Conservation (phyloP, 306 rosid genomes). For the Neltuma alba region DNA sequence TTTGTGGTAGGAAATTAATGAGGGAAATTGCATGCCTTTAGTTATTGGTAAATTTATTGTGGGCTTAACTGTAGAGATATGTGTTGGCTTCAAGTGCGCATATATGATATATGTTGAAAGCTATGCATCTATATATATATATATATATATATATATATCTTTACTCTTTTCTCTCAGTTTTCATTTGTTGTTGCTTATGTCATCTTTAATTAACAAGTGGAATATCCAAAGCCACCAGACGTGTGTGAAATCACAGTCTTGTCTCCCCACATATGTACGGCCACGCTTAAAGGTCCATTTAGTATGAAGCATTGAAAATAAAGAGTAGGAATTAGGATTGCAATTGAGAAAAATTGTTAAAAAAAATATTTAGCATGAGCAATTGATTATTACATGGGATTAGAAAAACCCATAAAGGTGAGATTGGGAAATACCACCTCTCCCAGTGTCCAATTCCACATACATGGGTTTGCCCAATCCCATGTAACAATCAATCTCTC, state of each 20-base stretch:
- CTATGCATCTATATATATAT: no score
- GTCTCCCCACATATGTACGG: neutral
- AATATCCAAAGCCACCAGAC: neutral
- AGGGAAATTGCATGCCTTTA: neutral
- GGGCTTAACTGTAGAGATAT: neutral
- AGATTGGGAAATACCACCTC: no score
- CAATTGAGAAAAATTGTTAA: no score
- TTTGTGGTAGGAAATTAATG: neutral
- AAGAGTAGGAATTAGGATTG: no score
- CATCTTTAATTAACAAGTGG: conserved; percentile 16
- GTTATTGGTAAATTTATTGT: conserved; percentile 19
- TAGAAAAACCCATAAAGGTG: no score
- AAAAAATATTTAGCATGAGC: no score
- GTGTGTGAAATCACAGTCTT: neutral
- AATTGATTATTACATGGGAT: no score
- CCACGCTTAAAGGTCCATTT: neutral
- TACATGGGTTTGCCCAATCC: no score
- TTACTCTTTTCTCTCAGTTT: neutral
- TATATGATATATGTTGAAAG: no score
- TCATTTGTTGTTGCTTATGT: neutral
- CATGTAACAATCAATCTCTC: no score
- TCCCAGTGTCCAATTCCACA: no score
- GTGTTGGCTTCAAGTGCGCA: neutral
- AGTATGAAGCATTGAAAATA: no score
- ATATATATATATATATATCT: neutral